Percentiles rank a stretch among this genome's conserved stretches.
Evolutionary conservation across 1,284 basidiomycete genomes (phyloP).

Genomic region (Ustilago sp.): DNA sequence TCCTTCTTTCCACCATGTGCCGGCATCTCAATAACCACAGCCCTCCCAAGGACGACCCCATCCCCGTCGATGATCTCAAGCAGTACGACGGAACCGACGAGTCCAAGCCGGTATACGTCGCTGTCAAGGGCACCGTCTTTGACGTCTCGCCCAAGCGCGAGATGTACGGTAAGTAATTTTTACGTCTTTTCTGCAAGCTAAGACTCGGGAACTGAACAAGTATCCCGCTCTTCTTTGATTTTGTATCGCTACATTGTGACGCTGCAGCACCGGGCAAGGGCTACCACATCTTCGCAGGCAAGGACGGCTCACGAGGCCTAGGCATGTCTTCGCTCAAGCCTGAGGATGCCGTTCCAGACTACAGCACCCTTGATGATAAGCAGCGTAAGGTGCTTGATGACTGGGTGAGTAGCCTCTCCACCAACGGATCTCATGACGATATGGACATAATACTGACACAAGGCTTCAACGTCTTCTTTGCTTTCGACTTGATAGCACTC

Average conservation of each 20-base stretch:
- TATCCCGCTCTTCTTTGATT: neutral
- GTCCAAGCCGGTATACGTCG: slow-evolving; percentile 82
- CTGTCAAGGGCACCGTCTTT: slow-evolving; percentile 88
- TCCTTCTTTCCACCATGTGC: neutral
- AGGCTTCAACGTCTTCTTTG: neutral
- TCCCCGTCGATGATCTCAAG: slow-evolving; percentile 78
- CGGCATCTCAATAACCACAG: slow-evolving; percentile 53
- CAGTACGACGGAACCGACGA: slow-evolving; percentile 78
- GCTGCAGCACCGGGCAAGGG: slow-evolving; percentile 57
- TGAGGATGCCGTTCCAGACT: slow-evolving; percentile 90
- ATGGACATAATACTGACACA: neutral
- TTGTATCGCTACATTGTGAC: neutral
- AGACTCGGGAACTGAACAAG: neutral
- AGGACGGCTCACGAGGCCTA: slow-evolving; percentile 76
- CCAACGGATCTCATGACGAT: neutral
- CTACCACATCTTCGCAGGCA: slow-evolving; percentile 78
- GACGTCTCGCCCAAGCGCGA: slow-evolving; percentile 82
- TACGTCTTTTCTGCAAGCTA: neutral
- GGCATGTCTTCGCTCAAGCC: slow-evolving; percentile 83
- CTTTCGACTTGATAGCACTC: slow-evolving; percentile 35
- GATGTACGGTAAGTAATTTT: slow-evolving; percentile 78
- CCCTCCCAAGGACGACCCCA: slow-evolving; percentile 82
- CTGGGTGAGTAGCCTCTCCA: slow-evolving; percentile 73
- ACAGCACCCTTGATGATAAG: slow-evolving; percentile 79
- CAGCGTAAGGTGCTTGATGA: slow-evolving; percentile 88